A percentile compares a stretch with the other conserved stretches of the same genome.
Conservation (phyloP, 306 rosid species). For the Quercus agrifolia region DNA sequence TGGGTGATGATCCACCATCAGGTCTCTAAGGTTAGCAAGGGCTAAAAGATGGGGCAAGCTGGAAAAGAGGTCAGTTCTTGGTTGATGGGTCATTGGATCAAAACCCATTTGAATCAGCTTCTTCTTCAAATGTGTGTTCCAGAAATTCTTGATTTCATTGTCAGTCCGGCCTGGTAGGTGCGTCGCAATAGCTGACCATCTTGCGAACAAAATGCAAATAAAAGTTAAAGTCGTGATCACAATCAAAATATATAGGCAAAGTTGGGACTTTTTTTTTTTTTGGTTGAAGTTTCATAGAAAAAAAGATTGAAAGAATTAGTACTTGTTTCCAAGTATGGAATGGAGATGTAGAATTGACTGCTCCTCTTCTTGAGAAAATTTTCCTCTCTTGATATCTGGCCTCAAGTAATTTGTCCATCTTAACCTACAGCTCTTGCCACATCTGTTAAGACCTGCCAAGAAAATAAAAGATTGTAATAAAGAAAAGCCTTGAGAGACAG, state of each 20-base stretch:
- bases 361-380: conserved; percentile 80
- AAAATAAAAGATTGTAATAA: not conserved
- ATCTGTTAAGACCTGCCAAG: conserved; percentile 70
- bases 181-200: conserved; percentile 86
- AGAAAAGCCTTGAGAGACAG: not conserved
- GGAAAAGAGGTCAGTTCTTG: conserved; percentile 71
- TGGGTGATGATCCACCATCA: conserved; percentile 37
- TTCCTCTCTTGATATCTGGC: conserved; percentile 89
- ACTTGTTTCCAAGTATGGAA: conserved; percentile 91
- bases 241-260: not conserved
- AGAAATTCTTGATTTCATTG: conserved; percentile 81
- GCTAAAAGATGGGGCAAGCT: conserved; percentile 60
- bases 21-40: conserved; percentile 56
- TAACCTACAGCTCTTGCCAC: conserved; percentile 87
- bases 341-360: conserved; percentile 83
- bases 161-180: conserved; percentile 78
- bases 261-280: not conserved
- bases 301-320: not conserved
- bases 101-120: conserved; percentile 88
- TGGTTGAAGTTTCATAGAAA: not conserved
- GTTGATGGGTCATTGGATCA: conserved; percentile 91
- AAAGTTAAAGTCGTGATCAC: not conserved
- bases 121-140: conserved; percentile 86
- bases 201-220: conserved; percentile 2
- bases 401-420: conserved; percentile 90